These are phyloP conservation scores for Meira miltonrushii DNA, from an alignment of 1,284 basidiomycete genomes.

Conservation along the genomic window DNA sequence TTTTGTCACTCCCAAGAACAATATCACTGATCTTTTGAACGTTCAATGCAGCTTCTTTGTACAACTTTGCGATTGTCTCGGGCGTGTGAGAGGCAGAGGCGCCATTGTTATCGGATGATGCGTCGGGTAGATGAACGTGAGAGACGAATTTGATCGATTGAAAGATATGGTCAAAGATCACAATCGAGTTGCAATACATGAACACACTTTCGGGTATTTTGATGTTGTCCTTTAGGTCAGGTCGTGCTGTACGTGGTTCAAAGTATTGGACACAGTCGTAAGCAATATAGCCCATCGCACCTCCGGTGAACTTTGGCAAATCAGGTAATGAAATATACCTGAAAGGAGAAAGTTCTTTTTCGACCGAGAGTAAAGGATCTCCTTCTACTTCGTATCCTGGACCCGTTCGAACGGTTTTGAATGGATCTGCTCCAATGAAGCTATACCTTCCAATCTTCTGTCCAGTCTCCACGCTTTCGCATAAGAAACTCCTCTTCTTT, in stretches of 20 bases:
- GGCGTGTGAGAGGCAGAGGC: conserved; percentile 13
- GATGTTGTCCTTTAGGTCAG: conserved; percentile 66
- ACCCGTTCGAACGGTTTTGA: conserved; percentile 85
- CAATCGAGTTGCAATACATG: conserved; percentile 89
- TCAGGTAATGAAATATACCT: conserved; percentile 85
- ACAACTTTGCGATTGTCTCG: conserved; percentile 39
- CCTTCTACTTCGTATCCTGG: conserved; percentile 74
- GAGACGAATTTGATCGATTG: conserved; percentile 90
- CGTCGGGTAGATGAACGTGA: conserved; percentile 69
- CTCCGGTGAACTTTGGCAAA: conserved; percentile 90
- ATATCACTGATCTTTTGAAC: conserved; percentile 23
- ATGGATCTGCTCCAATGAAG: conserved; percentile 94
- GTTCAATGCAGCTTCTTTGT: conserved; percentile 23
- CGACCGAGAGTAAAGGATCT: conserved; percentile 78
- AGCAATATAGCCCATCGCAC: conserved; percentile 93
- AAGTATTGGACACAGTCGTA: conserved; percentile 97
- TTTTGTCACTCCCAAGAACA: conserved; percentile 41
- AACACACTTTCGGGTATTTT: conserved; percentile 90
- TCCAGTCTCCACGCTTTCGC: conserved; percentile 68
- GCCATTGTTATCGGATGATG: neutral
- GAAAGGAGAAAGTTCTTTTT: conserved; percentile 80
- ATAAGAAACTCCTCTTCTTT: conserved; percentile 41
- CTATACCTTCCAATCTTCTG: conserved; percentile 89
- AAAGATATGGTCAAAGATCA: conserved; percentile 95
- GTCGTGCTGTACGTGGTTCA: conserved; percentile 65